phyloP scores from a whole-genome alignment of 2,329 filamentous ascomycete species.

The Chaetomiaceae sp. region DNA sequence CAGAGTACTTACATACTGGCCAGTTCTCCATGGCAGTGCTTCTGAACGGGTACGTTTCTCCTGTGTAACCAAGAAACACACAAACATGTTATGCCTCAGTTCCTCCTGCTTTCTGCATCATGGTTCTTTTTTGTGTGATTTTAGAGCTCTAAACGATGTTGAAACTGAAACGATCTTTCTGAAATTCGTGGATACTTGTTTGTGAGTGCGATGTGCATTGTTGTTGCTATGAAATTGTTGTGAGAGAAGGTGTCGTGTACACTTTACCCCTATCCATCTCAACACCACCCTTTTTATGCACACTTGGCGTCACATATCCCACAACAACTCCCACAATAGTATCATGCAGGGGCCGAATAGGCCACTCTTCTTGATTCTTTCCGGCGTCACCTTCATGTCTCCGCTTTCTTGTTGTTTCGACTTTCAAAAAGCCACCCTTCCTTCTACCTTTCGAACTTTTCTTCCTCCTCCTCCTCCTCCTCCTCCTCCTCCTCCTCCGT shows the following conservation, averaged over 20 bases:
- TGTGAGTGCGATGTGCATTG: no score
- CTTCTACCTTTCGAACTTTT: no score
- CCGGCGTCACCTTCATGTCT: background rate
- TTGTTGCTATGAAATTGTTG: no score
- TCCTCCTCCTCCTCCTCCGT: background rate
- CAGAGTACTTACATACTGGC: background rate
- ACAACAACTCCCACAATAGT: background rate
- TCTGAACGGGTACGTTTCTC: slow-evolving; percentile 9
- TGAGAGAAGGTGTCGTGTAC: no score
- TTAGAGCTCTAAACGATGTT: background rate
- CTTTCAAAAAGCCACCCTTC: no score
- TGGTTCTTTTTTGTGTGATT: background rate
- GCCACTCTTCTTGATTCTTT: background rate
- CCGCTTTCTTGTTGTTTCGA: background rate
- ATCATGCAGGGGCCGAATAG: background rate
- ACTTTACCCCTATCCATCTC: no score
- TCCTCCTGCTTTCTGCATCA: background rate
- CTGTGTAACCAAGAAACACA: slow-evolving; percentile 5
- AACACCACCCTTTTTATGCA: no score
- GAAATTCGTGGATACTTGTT: no score
- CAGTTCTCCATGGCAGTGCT: background rate
- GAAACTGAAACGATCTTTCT: background rate
- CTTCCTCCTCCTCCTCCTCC: background rate
- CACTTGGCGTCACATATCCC: no score
- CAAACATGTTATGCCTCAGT: background rate